These are phyloP conservation scores for Hanseniaspora valbyensis DNA, from an alignment of 805 yeast species.

Conservation along the genomic window DNA sequence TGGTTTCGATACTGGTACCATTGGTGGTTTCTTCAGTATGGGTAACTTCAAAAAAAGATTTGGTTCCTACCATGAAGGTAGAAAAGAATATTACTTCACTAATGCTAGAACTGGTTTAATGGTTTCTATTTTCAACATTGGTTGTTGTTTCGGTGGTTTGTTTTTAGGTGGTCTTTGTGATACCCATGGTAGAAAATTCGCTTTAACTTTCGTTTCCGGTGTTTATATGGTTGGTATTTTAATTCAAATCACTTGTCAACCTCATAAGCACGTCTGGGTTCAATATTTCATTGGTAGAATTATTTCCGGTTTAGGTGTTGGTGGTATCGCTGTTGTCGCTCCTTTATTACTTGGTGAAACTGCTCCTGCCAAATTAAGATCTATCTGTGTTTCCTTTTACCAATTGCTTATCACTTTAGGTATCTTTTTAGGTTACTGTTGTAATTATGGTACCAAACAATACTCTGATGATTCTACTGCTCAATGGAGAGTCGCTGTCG, in stretches of 20 bases:
- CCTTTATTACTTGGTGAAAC: constrained; percentile 57
- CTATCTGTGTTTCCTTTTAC: constrained; percentile 50
- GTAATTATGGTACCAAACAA: constrained; percentile 48
- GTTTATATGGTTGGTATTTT: constrained; percentile 52
- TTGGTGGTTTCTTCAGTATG: constrained; percentile 61
- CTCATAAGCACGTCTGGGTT: constrained; percentile 37
- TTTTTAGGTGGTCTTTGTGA: constrained; percentile 48
- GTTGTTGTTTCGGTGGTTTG: constrained; percentile 62
- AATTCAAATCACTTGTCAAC: constrained; percentile 46
- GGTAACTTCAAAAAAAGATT: constrained; percentile 42
- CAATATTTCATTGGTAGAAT: constrained; percentile 56
- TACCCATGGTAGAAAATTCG: constrained; percentile 47
- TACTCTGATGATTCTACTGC: constrained; percentile 31
- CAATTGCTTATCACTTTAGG: constrained; percentile 54
- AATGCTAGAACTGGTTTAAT: constrained; percentile 43
- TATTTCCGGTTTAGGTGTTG: constrained; percentile 66
- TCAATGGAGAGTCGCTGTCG: constrained; percentile 62
- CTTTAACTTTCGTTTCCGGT: constrained; percentile 42
- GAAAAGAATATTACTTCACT: constrained; percentile 34
- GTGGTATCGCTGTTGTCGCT: constrained; percentile 59
- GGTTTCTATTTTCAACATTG: constrained; percentile 50
- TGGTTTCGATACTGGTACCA: constrained; percentile 73
- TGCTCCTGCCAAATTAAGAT: constrained; percentile 50
- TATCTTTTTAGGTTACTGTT: constrained; percentile 59
- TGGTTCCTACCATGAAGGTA: constrained; percentile 33